Evolutionary conservation across 306 rosid genomes (phyloP).

Genomic region (Ormosia emarginata): DNA sequence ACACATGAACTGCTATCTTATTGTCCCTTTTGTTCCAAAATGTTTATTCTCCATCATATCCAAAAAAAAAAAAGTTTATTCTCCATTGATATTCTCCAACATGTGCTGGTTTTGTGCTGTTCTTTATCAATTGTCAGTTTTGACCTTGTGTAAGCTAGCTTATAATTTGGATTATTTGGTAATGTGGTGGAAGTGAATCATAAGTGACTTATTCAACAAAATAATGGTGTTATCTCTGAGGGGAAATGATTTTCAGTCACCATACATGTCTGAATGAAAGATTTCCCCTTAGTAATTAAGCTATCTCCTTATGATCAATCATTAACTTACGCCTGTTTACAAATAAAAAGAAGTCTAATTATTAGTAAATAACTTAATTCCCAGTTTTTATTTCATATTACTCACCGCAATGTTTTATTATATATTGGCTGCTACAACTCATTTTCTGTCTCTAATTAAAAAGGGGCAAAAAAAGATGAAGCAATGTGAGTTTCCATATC

Average conservation of each 20-base stretch:
- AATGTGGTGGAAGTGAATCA: constrained; percentile 1
- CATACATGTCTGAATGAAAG: not conserved
- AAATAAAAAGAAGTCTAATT: not conserved
- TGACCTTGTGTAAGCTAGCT: not conserved
- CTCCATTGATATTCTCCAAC: not conserved
- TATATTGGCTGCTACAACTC: not conserved
- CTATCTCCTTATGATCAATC: not conserved
- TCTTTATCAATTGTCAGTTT: not conserved
- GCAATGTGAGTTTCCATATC: not conserved
- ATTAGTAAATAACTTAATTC: not conserved
- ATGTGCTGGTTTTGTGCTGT: not conserved
- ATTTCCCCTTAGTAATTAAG: not conserved
- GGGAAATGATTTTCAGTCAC: not conserved
- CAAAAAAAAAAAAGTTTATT: too few relatives aligned
- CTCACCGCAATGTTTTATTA: not conserved
- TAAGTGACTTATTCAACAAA: not conserved
- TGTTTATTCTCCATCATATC: not conserved
- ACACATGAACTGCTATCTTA: not conserved
- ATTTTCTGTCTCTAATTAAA: not conserved
- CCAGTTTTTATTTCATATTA: not conserved
- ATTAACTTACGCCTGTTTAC: not conserved
- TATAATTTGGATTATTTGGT: constrained; percentile 12
- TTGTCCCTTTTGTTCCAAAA: not conserved
- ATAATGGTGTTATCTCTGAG: not conserved
- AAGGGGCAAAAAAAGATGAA: not conserved